Conservation (phyloP, 2,329 filamentous ascomycete species). For the Ilyonectria mors-panacis region DNA sequence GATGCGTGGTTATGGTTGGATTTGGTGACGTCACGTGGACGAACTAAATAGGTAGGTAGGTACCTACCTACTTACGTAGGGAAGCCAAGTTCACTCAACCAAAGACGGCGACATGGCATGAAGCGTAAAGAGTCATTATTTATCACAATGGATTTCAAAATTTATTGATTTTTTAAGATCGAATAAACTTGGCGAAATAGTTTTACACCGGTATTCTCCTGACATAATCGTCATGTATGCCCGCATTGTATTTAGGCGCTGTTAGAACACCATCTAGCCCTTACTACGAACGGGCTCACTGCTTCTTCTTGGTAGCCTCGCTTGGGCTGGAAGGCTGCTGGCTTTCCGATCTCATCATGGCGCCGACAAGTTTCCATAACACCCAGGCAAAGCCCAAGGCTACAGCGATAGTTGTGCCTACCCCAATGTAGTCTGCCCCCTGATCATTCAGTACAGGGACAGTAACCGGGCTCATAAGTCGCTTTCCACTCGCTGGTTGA, state of each 20-base stretch:
- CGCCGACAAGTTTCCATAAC: constrained; percentile 67
- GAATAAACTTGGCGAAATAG: neutral
- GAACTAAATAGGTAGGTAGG: constrained; percentile 18
- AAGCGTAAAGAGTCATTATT: neutral
- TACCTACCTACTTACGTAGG: neutral
- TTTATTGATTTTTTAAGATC: neutral
- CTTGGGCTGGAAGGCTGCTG: neutral
- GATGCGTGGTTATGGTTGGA: constrained; percentile 16
- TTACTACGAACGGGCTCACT: neutral
- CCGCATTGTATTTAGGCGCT: neutral
- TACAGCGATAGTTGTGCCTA: constrained; percentile 73
- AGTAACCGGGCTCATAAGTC: constrained; percentile 68
- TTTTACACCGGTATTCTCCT: neutral
- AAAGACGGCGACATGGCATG: neutral
- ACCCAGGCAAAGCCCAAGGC: constrained; percentile 79
- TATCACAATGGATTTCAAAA: neutral
- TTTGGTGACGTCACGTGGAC: constrained; percentile 47
- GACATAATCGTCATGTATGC: neutral
- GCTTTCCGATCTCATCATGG: constrained; percentile 27
- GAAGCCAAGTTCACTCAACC: neutral
- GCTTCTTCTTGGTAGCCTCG: constrained; percentile 41
- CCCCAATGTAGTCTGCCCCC: constrained; percentile 62
- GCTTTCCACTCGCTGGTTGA: constrained; percentile 50
- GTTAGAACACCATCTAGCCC: neutral
- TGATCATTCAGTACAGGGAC: constrained; percentile 77